A percentile compares a stretch with the other conserved stretches of the same genome.
phyloP scores from a whole-genome alignment of 208 protist genomes.

The Leishmania braziliensis region DNA sequence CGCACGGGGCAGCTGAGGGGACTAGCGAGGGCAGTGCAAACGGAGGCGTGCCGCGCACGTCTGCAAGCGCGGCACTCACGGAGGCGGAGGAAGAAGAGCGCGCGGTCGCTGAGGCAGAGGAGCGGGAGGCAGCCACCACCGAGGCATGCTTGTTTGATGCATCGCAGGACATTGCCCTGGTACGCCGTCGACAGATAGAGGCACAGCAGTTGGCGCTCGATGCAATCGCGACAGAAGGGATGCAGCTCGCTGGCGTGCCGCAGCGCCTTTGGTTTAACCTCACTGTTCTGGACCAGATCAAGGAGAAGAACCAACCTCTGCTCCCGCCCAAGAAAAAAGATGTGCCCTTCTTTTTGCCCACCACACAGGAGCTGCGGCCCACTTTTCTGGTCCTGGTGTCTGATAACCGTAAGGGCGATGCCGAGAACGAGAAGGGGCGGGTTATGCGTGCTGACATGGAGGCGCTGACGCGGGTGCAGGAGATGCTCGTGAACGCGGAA shows the following conservation, averaged over 20 bases:
- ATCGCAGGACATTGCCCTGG: conserved; percentile 57
- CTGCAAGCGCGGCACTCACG: conserved; percentile 7
- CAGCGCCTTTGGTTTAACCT: conserved; percentile 84
- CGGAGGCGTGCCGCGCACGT: conserved; percentile 3
- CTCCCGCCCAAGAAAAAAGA: conserved; percentile 91
- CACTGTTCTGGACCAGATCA: conserved; percentile 87
- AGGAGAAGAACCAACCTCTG: conserved; percentile 89
- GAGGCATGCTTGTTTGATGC: conserved; percentile 76
- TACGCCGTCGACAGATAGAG: conserved; percentile 40
- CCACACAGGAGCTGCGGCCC: conserved; percentile 78
- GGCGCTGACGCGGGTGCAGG: conserved; percentile 62
- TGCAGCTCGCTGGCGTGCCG: conserved; percentile 68
- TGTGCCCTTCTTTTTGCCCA: conserved; percentile 91
- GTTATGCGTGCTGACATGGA: conserved; percentile 38
- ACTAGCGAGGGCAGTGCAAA: conserved; percentile 23
- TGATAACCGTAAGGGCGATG: conserved; percentile 23
- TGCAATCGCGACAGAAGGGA: conserved; percentile 56
- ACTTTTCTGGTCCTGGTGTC: conserved; percentile 79
- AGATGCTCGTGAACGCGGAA: conserved; percentile 56
- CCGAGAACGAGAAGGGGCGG: conserved; percentile 11
- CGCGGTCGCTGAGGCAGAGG: conserved; percentile 25
- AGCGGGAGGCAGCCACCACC: conserved; percentile 24
- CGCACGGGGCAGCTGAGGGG: conserved; percentile 62
- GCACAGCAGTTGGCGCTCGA: conserved; percentile 52
- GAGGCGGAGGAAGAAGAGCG: conserved; percentile 32